phyloP scores from a whole-genome alignment of 257 asterid species.

The Euphrasia confusa region DNA sequence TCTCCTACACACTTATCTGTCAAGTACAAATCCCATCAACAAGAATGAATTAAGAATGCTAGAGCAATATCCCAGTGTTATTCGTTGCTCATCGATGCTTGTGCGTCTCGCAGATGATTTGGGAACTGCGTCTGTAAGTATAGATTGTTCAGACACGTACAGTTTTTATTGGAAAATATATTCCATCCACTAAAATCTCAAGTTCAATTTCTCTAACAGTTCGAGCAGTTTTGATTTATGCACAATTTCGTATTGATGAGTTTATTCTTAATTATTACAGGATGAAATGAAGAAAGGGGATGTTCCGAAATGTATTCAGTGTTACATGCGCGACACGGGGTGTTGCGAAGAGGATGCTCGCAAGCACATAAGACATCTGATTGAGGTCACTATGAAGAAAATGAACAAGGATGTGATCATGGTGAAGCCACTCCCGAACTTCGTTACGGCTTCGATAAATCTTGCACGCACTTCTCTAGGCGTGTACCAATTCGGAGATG shows the following conservation, averaged over 20 bases:
- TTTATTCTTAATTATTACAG: conserved; percentile 27
- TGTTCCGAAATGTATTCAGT: conserved; percentile 39
- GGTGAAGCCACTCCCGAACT: conserved; percentile 25
- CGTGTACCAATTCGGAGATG: conserved; percentile 48
- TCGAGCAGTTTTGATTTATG: no score
- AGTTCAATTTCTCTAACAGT: no score
- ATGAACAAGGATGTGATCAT: conserved; percentile 36
- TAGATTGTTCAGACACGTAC: no score
- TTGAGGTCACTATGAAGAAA: conserved; percentile 29
- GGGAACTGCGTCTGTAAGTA: conserved; percentile 44
- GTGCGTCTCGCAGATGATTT: conserved; percentile 48
- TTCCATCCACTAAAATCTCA: no score
- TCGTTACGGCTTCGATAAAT: conserved; percentile 31
- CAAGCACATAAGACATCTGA: conserved; percentile 23
- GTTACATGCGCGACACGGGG: conserved; percentile 41
- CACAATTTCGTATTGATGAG: no score
- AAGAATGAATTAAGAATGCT: conserved; percentile 25
- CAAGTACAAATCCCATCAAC: conserved; percentile 34
- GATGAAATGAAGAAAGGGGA: conserved; percentile 48
- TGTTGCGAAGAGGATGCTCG: conserved; percentile 44
- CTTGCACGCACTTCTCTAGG: conserved; percentile 38
- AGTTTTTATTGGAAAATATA: no score
- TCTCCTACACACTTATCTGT: conserved; percentile 30
- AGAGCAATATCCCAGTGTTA: conserved; percentile 27
- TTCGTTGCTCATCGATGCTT: conserved; percentile 37